phyloP scores from a whole-genome alignment of 352 stramenopile species.

The Pythium chondricola region DNA sequence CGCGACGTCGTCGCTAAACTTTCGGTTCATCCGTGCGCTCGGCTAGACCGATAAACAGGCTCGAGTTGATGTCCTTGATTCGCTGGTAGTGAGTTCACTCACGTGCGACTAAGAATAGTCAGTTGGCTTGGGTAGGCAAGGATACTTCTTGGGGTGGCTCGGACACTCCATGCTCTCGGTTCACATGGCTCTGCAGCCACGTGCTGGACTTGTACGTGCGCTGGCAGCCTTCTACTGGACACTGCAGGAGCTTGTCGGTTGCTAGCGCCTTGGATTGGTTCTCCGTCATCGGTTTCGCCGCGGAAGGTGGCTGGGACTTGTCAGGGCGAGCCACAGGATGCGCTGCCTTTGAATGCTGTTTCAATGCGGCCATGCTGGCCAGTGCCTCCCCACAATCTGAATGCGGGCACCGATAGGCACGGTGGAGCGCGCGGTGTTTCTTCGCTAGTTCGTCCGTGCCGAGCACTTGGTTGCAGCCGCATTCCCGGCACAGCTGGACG shows the following conservation, averaged over 20 bases:
- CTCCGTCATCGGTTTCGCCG: neutral
- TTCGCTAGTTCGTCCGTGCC: constrained; percentile 3
- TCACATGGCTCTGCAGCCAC: constrained; percentile 12
- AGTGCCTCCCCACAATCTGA: constrained; percentile 4
- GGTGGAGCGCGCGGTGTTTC: constrained; percentile 5
- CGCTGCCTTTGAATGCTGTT: constrained; percentile 3
- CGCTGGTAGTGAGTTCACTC: no score
- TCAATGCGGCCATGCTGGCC: constrained; percentile 6
- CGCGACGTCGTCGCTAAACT: constrained; percentile 17
- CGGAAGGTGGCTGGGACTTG: no score
- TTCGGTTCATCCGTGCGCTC: no score
- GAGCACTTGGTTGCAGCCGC: constrained; percentile 14
- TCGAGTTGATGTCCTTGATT: no score
- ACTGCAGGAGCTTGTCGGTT: no score
- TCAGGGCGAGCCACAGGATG: no score
- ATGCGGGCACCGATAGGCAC: constrained; percentile 10
- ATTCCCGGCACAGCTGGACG: constrained; percentile 13
- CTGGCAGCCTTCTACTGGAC: neutral
- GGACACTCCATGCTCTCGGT: constrained; percentile 4
- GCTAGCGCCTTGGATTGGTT: neutral
- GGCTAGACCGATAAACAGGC: no score
- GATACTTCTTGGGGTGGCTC: no score
- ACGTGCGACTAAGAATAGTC: no score
- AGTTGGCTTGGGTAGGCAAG: no score
- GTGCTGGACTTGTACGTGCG: constrained; percentile 17